Base-by-base conservation (phyloP, 1,284 basidiomycete genomes). In the Apiotrichum veenhuisii region DNA sequence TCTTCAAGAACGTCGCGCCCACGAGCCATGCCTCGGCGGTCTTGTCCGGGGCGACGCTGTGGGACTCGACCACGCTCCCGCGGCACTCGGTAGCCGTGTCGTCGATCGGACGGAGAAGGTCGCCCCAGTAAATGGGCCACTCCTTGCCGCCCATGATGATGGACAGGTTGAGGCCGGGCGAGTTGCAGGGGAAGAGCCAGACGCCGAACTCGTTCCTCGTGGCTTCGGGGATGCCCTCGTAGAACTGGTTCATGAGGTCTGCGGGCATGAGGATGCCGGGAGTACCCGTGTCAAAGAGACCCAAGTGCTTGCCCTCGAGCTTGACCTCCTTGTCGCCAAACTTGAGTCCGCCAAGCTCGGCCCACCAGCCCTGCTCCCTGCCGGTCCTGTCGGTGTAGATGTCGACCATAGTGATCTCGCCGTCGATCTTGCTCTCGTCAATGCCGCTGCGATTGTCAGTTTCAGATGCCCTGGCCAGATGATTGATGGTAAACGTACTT, bases 71-170 rank as follows among this genome's bases (percentile, higher is more conserved):
- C 30, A 41, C 27, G 5, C n/a, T 26, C 18, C 37, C n/a, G 26
- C 25, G 11, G 11, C 18, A n/a, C 25, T n/a, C 44, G 5, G 17
- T 41, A 9, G 40, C 40, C 20, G 40, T 22, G 10, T 41, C 40
- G 20, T 41, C 40, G 3, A 41, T 20, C 4, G 40, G 40, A 22
- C 40, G 40, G 40, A 41, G 3, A 12, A 41, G 40, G 40, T 41
- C 40, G 20, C 40, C 40, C 40, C 40, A 41, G 20, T 41, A 41
- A 10, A 41, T 20, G 40, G 40, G 40, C n/a, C n/a, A 41, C 40
- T 41, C 40, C n/a, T 20, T 10, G 20, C 54, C 52, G 2, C 27
- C 54, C 68, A 96, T 96, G 0, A 83, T 82, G 57, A 98, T 70
- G 1, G 83, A 73, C 23, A 91, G 80, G 54, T 41, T 41, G 40